Conservation (phyloP, 2,329 filamentous ascomycete species). For the Pseudogymnoascus verrucosus region DNA sequence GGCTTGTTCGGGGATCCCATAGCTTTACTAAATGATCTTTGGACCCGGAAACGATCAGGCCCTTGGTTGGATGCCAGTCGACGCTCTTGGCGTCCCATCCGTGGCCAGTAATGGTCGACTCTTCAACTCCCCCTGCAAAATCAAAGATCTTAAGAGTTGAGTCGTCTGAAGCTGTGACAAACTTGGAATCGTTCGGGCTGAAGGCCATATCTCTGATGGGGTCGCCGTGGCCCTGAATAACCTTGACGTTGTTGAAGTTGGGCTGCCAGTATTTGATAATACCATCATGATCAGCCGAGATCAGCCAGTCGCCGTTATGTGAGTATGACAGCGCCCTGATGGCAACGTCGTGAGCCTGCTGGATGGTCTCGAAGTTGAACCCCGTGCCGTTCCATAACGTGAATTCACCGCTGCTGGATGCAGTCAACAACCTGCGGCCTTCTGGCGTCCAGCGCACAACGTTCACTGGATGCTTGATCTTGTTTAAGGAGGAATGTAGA, state of each 20-base stretch:
- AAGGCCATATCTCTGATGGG: slow-evolving; percentile 88
- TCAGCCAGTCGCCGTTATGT: slow-evolving; percentile 92
- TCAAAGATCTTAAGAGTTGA: slow-evolving; percentile 92
- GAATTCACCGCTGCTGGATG: slow-evolving; percentile 93
- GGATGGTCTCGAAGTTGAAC: slow-evolving; percentile 99
- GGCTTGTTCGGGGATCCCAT: slow-evolving; percentile 90
- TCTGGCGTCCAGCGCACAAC: slow-evolving; percentile 97
- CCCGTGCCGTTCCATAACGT: slow-evolving; percentile 98
- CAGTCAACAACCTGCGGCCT: slow-evolving; percentile 81
- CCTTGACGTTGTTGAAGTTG: slow-evolving; percentile 98
- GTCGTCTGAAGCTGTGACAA: slow-evolving; percentile 93
- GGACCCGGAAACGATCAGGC: slow-evolving; percentile 86
- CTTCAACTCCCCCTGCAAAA: slow-evolving; percentile 77
- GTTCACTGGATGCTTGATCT: slow-evolving; percentile 95
- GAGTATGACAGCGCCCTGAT: slow-evolving; percentile 82
- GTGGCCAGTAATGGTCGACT: slow-evolving; percentile 81
- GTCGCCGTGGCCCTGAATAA: slow-evolving; percentile 82
- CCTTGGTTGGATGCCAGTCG: slow-evolving; percentile 96
- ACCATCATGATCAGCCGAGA: slow-evolving; percentile 91
- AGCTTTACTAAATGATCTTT: slow-evolving; percentile 97
- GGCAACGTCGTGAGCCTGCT: slow-evolving; percentile 90
- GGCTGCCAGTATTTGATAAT: slow-evolving; percentile 98
- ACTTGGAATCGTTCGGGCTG: slow-evolving; percentile 89
- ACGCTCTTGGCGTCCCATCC: slow-evolving; percentile 97
- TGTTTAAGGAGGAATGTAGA: slow-evolving; percentile 95